Base-by-base conservation (phyloP, 768 basidiomycete species). In the Melanogaster broomeanus region DNA sequence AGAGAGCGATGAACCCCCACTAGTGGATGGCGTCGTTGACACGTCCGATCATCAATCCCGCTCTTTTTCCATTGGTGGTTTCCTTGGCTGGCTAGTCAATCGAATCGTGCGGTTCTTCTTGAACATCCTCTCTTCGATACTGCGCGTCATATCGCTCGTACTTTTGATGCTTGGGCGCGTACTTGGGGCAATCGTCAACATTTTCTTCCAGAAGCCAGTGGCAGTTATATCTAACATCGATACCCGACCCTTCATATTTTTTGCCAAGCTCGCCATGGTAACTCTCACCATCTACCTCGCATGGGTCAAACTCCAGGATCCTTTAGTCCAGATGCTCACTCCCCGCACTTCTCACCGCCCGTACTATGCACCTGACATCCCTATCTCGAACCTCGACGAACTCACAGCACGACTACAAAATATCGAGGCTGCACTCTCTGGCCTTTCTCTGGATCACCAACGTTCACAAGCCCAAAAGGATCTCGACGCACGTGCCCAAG, bases 321-420 rank as follows among this genome's bases (percentile, higher is more conserved):
- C 68, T 27, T 24, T 70, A 51, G 53, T 62, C 60, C 57, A 60
- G 34, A 35, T 70, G 8, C 46, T 78, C 56, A 65, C 77, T 52
- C 60, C 62, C 62, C 61, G 70, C 56, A 25, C 66, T 45, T 48
- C 66, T 25, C 48, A 61, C 4, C 65, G 58, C 3, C 63, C 72
- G 7, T 90, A 83, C 61, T 66, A 70, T 2, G 70, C 83, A 1
- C 84, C 88, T 0, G 78, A 80, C 10, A 64, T 73, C 9, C 87
- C 88, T 2, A 80, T 83, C 1, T 74, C 77, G n/a, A 79, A 89
- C 63, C 71, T 90, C 18, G 77, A 79, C 4, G 89, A 89, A 49
- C 71, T 92, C 21, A 74, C 82, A 3, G 72, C 74, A 7, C 82
- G 89, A 9, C 67, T 93, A 12, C 77, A 79, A 52, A 72, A 73